These are phyloP conservation scores for Auricularia sp. DNA, from an alignment of 768 basidiomycete genomes.

Conservation along the genomic window DNA sequence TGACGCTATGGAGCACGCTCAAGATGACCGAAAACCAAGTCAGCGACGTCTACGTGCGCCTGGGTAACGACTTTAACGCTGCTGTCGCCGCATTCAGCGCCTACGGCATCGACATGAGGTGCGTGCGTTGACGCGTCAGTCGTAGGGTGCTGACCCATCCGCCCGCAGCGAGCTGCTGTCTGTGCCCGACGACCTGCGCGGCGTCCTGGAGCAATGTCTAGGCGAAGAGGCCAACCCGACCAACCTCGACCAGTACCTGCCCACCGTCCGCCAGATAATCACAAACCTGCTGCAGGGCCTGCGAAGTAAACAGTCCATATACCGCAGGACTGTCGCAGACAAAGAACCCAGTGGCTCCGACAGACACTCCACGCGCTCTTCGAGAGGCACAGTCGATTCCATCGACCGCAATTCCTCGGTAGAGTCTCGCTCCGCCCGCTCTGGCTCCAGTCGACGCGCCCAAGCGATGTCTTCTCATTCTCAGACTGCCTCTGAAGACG, in stretches of 20 bases:
- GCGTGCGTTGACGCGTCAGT: slow-evolving; percentile 25
- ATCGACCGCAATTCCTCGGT: neutral
- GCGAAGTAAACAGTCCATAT: slow-evolving; percentile 83
- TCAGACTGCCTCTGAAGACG: slow-evolving; percentile 18
- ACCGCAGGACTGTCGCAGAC: slow-evolving; percentile 65
- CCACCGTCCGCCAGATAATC: slow-evolving; percentile 85
- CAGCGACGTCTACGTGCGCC: slow-evolving; percentile 91
- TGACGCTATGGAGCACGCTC: slow-evolving; percentile 74
- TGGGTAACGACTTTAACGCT: slow-evolving; percentile 95
- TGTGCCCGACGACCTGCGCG: slow-evolving; percentile 83
- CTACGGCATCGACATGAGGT: slow-evolving; percentile 88
- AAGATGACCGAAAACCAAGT: slow-evolving; percentile 69
- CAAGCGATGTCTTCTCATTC: neutral
- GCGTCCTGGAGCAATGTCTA: slow-evolving; percentile 81
- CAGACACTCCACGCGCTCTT: slow-evolving; percentile 10
- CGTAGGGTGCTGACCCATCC: neutral
- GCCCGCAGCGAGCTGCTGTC: slow-evolving; percentile 65
- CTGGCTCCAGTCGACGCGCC: slow-evolving; percentile 3
- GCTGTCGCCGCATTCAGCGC: slow-evolving; percentile 81
- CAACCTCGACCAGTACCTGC: slow-evolving; percentile 82
- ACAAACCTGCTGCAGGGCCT: slow-evolving; percentile 87
- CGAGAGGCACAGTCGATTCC: neutral
- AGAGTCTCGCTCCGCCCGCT: neutral
- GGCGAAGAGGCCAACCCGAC: slow-evolving; percentile 81
- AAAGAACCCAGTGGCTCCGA: slow-evolving; percentile 44